phyloP scores from a whole-genome alignment of 768 basidiomycete genomes.

The Phallus indusiatus region DNA sequence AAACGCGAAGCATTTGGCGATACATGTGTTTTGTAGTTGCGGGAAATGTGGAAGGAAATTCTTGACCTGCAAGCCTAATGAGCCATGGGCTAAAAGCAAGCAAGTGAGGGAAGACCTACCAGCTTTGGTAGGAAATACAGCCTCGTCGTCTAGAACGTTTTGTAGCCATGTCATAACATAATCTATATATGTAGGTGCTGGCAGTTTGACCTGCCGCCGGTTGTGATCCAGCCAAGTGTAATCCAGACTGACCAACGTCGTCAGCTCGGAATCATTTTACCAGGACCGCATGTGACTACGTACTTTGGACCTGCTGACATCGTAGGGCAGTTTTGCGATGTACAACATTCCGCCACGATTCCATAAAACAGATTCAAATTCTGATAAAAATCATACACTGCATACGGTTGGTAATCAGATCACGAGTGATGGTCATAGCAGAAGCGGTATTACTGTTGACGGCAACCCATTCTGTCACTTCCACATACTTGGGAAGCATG shows the following conservation, averaged over 20 bases:
- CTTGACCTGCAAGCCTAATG: slow-evolving; percentile 45
- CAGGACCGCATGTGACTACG: slow-evolving; percentile 21
- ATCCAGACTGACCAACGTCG: slow-evolving; percentile 49
- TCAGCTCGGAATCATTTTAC: neutral
- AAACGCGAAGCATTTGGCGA: slow-evolving; percentile 91
- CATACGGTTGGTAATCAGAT: neutral
- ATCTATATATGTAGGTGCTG: slow-evolving; percentile 95
- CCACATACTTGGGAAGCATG: slow-evolving; percentile 89
- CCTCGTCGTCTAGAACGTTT: slow-evolving; percentile 89
- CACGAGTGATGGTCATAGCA: neutral
- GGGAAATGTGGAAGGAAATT: slow-evolving; percentile 84
- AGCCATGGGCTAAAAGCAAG: slow-evolving; percentile 2
- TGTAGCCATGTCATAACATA: slow-evolving; percentile 98
- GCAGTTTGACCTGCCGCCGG: slow-evolving; percentile 76
- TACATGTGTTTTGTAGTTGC: slow-evolving; percentile 89
- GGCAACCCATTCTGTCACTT: slow-evolving; percentile 96
- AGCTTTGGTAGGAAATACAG: slow-evolving; percentile 91
- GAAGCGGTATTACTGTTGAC: slow-evolving; percentile 59
- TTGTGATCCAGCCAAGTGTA: slow-evolving; percentile 93
- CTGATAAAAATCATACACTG: slow-evolving; percentile 96
- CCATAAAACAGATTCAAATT: slow-evolving; percentile 97
- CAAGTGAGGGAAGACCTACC: slow-evolving; percentile 38
- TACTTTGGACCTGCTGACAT: slow-evolving; percentile 88
- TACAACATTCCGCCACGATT: slow-evolving; percentile 87
- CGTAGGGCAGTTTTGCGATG: slow-evolving; percentile 77